Evolutionary conservation across 805 yeast genomes (phyloP), one percentile per base, ranked within the genome.

Genomic region (Candida maesae): DNA sequence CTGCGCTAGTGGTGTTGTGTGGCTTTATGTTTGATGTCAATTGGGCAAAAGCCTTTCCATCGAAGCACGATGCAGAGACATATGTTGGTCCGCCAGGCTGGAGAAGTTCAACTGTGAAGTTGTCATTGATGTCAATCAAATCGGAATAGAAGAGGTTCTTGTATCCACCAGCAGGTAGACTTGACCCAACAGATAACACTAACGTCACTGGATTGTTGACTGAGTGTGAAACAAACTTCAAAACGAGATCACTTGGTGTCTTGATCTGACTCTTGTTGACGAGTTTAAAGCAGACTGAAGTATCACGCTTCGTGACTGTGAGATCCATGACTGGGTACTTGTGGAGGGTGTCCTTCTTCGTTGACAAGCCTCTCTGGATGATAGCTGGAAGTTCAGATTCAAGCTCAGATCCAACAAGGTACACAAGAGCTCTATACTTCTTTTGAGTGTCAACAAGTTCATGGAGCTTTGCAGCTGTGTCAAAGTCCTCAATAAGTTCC

Each of bases 391-490:
- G 18, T 3, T 33, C 12, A 6, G 13, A 13, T 28, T 43, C 41
- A 5, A 33, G 10, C 4, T 20, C 25, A 6, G 12, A 6, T 5
- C 44, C 47, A 19, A 34, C 38, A 15, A 36, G 6, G 2, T 43
- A 36, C 11, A 45, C n/a, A 7, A 48, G 25, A 4, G 20, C 12
- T 2, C 23, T 24, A 31, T 45, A 48, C 18, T 36, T 41, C 26
- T 38, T 25, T 14, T 21, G 25, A 24, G 14, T 29, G 2, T 33
- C 21, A 2, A 27, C 12, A 7, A 49, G 31, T 3, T 37, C 31
- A n/a, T n/a, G 14, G 9, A 49, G 38, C 29, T 49, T 44, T 15
- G 44, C 49, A 7, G 35, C 33, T 2, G 45, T 38, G 31, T 41
- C 36, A 17, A 38, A 45, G 9, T 36, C 19, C n/a, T 29, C 13